Conservation (phyloP, 306 rosid genomes). For the Rosa multiflora region DNA sequence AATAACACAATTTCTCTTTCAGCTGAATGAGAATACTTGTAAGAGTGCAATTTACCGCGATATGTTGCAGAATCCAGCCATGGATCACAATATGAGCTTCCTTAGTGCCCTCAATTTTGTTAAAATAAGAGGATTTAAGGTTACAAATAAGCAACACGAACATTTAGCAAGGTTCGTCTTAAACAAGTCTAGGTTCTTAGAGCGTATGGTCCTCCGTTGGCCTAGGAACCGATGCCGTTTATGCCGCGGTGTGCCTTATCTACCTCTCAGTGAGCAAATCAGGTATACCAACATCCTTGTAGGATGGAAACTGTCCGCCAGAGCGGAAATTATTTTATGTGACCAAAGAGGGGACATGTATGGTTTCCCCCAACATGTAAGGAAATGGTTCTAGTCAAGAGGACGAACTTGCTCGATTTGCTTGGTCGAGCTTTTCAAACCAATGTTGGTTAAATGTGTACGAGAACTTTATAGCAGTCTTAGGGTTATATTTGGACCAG, state of each 20-base stretch:
- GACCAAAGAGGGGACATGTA: neutral
- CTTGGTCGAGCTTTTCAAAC: too few relatives aligned
- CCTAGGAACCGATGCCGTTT: neutral
- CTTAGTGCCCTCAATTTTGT: constrained; percentile 23
- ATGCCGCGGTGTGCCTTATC: neutral
- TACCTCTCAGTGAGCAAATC: too few relatives aligned
- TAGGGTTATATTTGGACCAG: too few relatives aligned
- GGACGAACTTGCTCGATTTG: neutral
- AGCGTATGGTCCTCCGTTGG: constrained; percentile 21
- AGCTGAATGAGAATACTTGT: constrained; percentile 26
- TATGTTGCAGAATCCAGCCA: constrained; percentile 25
- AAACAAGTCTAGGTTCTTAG: constrained; percentile 19
- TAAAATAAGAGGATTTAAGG: constrained; percentile 37
- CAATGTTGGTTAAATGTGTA: neutral
- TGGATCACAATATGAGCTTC: neutral
- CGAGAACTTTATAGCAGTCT: too few relatives aligned
- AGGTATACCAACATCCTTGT: neutral
- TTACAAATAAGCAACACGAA: constrained; percentile 12
- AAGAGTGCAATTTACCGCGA: constrained; percentile 31
- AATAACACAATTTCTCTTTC: neutral
- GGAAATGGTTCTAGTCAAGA: too few relatives aligned
- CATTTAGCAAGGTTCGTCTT: constrained; percentile 26
- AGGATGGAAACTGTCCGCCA: neutral
- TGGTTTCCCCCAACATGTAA: too few relatives aligned
- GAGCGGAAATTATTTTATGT: neutral